Base-by-base conservation (phyloP, 352 stramenopile genomes). In the Phytophthora niederhauseri region DNA sequence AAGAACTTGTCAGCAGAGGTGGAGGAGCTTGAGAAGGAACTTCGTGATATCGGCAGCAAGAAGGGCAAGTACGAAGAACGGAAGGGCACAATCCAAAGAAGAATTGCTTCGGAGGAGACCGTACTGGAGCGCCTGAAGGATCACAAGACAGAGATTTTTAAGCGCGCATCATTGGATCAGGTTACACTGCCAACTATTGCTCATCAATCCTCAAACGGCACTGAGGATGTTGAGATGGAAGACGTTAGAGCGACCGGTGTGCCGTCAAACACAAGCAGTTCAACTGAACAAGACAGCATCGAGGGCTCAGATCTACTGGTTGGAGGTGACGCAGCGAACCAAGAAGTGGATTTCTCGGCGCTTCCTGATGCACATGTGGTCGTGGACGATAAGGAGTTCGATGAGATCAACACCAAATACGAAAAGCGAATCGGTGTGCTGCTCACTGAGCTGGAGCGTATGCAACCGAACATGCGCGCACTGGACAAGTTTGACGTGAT, bases 401-500 rank as follows among this genome's bases (percentile, higher is more conserved):
- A 97, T 26, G 85, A 94, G 17, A 87, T 97, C 28, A 82, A 90
- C 50, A 57, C 57, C 24, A 71, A 81, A 12, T 93, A 91, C 43
- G 86, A 94, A 31, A 78, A 88, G 54, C 76, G 78, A 5, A 91
- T 97, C 61, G 72, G 72, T 31, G 71, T 83, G 12, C 57, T 97
- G 52, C 67, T 89, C 0, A 77, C 84, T 2, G 89, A 97, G 50
- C 57, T 99, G 62, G 97, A 99, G 45, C 84, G 85, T 3, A 99
- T 99, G 82, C 91, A 97, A 55, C 98, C 98, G 4, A 99, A 99
- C 70, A 98, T 99, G 96, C 98, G 98, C 6, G 89, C 89, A 0
- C 59, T 95, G n/a, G 84, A 96, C 51, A 94, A 94, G 58, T 96
- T 91, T 43, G 86, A 94, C 49, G 86, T 92, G 61, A 95, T 96